phyloP scores from a whole-genome alignment of 345 rosid genomes.

The Garcia nutans region DNA sequence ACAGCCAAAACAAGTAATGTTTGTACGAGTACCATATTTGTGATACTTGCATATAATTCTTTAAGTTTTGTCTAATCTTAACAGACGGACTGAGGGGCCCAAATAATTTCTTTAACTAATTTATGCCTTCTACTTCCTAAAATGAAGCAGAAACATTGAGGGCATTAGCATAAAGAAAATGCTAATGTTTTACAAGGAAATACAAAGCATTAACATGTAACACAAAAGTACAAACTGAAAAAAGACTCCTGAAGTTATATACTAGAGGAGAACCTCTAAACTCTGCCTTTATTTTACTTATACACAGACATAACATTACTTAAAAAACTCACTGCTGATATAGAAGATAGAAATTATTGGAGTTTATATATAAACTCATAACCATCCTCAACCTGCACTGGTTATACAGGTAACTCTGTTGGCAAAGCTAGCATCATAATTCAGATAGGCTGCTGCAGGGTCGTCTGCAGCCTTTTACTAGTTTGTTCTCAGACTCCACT shows the following conservation, averaged over 20 bases:
- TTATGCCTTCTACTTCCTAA: too few relatives aligned
- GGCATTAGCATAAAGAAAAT: too few relatives aligned
- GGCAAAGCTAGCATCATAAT: not conserved
- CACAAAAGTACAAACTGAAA: not conserved
- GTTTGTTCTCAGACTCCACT: not conserved
- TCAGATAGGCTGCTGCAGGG: not conserved
- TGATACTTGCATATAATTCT: too few relatives aligned
- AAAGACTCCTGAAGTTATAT: not conserved
- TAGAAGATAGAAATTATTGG: not conserved
- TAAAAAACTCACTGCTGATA: not conserved
- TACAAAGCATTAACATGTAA: not conserved
- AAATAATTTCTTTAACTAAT: too few relatives aligned
- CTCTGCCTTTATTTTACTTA: not conserved
- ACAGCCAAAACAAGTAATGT: too few relatives aligned
- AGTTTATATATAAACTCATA: not conserved
- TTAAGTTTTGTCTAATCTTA: too few relatives aligned
- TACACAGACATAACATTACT: not conserved
- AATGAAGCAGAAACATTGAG: too few relatives aligned
- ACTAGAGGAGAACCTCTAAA: not conserved
- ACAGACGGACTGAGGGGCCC: too few relatives aligned
- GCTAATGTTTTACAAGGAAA: too few relatives aligned
- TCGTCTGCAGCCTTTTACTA: not conserved
- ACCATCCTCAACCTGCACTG: not conserved
- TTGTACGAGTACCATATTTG: too few relatives aligned
- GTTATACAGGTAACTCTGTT: not conserved